phyloP scores from a whole-genome alignment of 495 filamentous ascomycete genomes.

The Daldinia caldariorum region DNA sequence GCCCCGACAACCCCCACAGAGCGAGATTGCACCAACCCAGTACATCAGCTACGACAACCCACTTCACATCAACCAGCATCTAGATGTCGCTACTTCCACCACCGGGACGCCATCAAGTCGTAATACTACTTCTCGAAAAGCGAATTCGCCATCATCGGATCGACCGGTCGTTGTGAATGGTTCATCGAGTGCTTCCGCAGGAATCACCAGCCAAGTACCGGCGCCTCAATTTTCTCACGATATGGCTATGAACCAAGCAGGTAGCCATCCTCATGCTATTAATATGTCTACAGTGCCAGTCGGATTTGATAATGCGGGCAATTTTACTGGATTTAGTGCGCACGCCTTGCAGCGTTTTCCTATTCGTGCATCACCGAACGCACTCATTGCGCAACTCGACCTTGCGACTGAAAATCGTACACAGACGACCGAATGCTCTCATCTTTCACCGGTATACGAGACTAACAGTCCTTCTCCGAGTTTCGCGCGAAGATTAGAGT shows the following conservation, averaged over 20 bases:
- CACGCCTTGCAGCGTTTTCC: slow-evolving; percentile 47
- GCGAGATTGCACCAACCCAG: slow-evolving; percentile 43
- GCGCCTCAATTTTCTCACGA: slow-evolving; percentile 39
- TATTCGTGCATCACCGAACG: slow-evolving; percentile 50
- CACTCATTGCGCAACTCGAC: slow-evolving; percentile 57
- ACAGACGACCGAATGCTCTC: slow-evolving; percentile 51
- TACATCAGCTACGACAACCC: slow-evolving; percentile 52
- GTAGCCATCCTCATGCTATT: slow-evolving; percentile 23
- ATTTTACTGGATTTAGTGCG: slow-evolving; percentile 17
- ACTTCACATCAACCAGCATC: slow-evolving; percentile 53
- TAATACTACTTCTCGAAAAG: slow-evolving; percentile 31
- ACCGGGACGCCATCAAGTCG: slow-evolving; percentile 38
- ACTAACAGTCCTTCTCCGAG: slow-evolving; percentile 62
- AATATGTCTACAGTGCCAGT: slow-evolving; percentile 22
- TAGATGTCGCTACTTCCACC: slow-evolving; percentile 33
- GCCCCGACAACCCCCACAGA: slow-evolving; percentile 40
- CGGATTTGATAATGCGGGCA: slow-evolving; percentile 21
- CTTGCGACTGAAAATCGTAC: slow-evolving; percentile 53
- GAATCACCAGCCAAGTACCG: slow-evolving; percentile 11
- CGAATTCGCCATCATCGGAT: slow-evolving; percentile 47
- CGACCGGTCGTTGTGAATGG: slow-evolving; percentile 63
- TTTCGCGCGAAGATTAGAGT: slow-evolving; percentile 52
- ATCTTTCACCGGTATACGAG: slow-evolving; percentile 67
- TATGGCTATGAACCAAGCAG: slow-evolving; percentile 19
- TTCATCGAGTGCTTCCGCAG: slow-evolving; percentile 43